Conservation (phyloP, 2,329 filamentous ascomycete species). For the Fusarium stilboides region DNA sequence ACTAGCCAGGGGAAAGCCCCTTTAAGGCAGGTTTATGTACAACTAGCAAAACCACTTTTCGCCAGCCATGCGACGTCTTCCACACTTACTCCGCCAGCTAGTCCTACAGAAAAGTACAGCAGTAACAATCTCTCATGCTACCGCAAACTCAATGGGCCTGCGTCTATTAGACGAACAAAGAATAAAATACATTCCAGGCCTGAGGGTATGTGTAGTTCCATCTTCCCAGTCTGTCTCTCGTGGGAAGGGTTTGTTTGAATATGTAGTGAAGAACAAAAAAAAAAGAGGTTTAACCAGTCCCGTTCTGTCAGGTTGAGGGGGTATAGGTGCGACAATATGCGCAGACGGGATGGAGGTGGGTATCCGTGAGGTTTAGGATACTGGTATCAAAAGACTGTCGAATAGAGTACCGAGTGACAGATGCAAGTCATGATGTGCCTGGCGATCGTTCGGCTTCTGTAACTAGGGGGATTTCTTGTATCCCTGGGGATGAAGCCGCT, state of each 20-base stretch:
- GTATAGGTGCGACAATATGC: conserved; percentile 51
- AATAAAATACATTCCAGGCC: conserved; percentile 40
- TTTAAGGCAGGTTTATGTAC: conserved; percentile 45
- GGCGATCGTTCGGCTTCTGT: conserved; percentile 25
- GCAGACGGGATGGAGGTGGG: conserved; percentile 36
- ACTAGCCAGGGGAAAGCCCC: conserved; percentile 40
- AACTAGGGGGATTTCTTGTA: conserved; percentile 12
- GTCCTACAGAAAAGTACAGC: conserved; percentile 48
- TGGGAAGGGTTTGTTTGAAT: conserved; percentile 40
- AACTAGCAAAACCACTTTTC: conserved; percentile 43
- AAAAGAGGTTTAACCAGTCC: conserved; percentile 32
- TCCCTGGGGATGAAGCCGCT: conserved; percentile 20
- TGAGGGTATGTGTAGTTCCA: conserved; percentile 44
- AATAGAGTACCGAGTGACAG: conserved; percentile 40
- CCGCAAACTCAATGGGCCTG: conserved; percentile 43
- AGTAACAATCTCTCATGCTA: conserved; percentile 46
- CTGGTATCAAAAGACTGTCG: conserved; percentile 48
- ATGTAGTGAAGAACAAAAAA: conserved; percentile 47
- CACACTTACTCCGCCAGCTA: conserved; percentile 43
- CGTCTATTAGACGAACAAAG: conserved; percentile 28
- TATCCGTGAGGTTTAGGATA: conserved; percentile 45
- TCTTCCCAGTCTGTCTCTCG: conserved; percentile 33
- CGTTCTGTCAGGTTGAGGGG: conserved; percentile 38
- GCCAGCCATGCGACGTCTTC: conserved; percentile 34
- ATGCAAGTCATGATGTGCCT: conserved; percentile 29